These are phyloP conservation scores for Barbatosphaeria neglecta DNA, from an alignment of 495 filamentous ascomycete genomes.

Conservation along the genomic window DNA sequence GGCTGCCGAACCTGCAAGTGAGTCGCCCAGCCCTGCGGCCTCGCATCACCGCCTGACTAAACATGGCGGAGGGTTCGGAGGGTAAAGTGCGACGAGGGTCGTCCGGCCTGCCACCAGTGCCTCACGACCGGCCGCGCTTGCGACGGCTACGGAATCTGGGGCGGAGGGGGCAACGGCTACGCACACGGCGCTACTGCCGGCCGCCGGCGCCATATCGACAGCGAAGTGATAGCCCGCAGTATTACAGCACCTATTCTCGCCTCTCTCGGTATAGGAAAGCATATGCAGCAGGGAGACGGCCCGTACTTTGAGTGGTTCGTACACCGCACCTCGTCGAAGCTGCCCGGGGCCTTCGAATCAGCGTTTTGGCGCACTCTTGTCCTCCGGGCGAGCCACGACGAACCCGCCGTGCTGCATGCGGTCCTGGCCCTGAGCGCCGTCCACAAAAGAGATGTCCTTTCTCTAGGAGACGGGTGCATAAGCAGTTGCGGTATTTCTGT, in stretches of 20 bases:
- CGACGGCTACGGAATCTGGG: constrained; percentile 47
- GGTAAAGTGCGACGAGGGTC: constrained; percentile 48
- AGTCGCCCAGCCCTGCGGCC: constrained; percentile 2
- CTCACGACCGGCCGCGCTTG: constrained; percentile 43
- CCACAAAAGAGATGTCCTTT: constrained; percentile 22
- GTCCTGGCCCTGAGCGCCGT: constrained; percentile 34
- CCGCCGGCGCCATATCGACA: too few species aligned
- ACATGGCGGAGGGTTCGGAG: constrained; percentile 21
- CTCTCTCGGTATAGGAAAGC: too few species aligned
- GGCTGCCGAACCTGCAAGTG: constrained; percentile 46
- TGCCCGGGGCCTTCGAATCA: constrained; percentile 33
- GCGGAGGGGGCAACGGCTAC: constrained; percentile 27
- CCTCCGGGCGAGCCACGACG: constrained; percentile 29
- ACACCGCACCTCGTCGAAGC: constrained; percentile 22
- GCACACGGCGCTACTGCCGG: too few species aligned
- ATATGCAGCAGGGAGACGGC: neutral
- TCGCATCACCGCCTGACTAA: neutral
- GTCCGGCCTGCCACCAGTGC: constrained; percentile 42
- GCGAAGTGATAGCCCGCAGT: too few species aligned
- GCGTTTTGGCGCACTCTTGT: constrained; percentile 37
- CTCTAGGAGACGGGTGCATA: too few species aligned
- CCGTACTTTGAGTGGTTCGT: constrained; percentile 29
- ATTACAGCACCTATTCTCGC: too few species aligned
- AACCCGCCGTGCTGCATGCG: constrained; percentile 42
- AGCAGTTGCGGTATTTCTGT: neutral